A percentile compares a stretch with the other conserved stretches of the same genome.
Evolutionary conservation across 306 rosid species (phyloP).

Genomic region (Fragaria vesca): DNA sequence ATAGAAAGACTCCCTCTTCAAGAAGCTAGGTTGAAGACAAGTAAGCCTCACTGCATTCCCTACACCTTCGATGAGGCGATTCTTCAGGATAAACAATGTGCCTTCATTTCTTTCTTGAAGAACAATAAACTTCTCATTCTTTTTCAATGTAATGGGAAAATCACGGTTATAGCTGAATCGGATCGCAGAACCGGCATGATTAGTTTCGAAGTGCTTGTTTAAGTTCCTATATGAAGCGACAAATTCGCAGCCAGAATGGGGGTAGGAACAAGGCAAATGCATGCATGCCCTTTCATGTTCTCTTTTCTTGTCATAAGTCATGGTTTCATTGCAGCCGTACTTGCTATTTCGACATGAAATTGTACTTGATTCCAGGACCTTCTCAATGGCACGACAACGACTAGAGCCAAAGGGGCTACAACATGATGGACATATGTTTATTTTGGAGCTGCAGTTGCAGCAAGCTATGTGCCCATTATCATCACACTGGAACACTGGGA

Average conservation of each 20-base stretch:
- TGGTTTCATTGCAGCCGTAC: constrained; percentile 50
- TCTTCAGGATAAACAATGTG: constrained; percentile 43
- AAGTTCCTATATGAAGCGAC: constrained; percentile 40
- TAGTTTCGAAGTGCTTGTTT: constrained; percentile 37
- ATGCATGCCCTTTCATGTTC: constrained; percentile 55
- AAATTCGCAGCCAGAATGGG: constrained; percentile 37
- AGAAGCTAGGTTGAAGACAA: constrained; percentile 45
- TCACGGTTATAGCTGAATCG: constrained; percentile 15
- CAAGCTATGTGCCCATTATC: constrained; percentile 75
- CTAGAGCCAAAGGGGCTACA: constrained; percentile 51
- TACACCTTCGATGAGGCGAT: constrained; percentile 17
- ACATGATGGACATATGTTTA: constrained; percentile 61
- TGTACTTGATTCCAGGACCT: constrained; percentile 55
- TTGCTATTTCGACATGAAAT: constrained; percentile 43
- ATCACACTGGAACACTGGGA: constrained; percentile 51
- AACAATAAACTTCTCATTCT: neutral
- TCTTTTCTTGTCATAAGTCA: constrained; percentile 32
- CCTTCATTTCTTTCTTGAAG: constrained; percentile 32
- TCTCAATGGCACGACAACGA: constrained; percentile 72
- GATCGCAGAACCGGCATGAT: constrained; percentile 34
- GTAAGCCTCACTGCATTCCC: constrained; percentile 47
- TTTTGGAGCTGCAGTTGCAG: constrained; percentile 47
- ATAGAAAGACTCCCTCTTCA: constrained; percentile 29
- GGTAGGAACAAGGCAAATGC: constrained; percentile 54
- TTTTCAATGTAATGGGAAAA: neutral